Evolutionary conservation across 306 rosid genomes (phyloP).

Genomic region (Cucurbita moschata): DNA sequence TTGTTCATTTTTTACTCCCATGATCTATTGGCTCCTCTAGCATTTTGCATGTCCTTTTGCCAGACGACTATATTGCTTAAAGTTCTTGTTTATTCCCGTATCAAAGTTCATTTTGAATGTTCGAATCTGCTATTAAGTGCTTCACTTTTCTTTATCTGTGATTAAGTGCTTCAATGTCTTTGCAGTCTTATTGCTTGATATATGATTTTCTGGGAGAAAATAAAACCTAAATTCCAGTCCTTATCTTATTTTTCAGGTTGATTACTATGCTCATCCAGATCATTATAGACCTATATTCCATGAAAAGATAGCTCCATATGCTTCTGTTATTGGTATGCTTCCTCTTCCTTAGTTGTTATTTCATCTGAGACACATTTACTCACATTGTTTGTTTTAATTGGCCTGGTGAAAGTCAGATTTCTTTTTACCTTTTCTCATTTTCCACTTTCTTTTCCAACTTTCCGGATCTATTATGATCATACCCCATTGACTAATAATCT

Average conservation of each 20-base stretch:
- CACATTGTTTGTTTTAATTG: background rate
- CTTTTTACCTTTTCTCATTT: background rate
- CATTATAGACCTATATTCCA: conserved; percentile 77
- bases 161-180: background rate
- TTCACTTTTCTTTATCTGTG: background rate
- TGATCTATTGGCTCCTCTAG: background rate
- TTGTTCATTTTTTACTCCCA: background rate
- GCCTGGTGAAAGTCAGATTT: background rate
- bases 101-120: background rate
- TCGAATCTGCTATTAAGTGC: background rate
- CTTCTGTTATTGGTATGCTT: conserved; percentile 70
- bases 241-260: conserved; percentile 38
- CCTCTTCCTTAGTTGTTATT: conserved; percentile 10
- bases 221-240: background rate
- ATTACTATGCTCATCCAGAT: conserved; percentile 86
- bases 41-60: background rate
- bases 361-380: conserved; percentile 7
- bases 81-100: background rate
- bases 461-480: background rate
- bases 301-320: conserved; percentile 61
- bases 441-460: background rate
- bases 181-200: background rate
- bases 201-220: background rate
- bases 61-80: background rate
- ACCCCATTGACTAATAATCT: background rate